Evolutionary conservation across 108 stramenopile genomes (phyloP), one percentile per base, ranked within the genome.

Genomic region (Cyclotella sp.): DNA sequence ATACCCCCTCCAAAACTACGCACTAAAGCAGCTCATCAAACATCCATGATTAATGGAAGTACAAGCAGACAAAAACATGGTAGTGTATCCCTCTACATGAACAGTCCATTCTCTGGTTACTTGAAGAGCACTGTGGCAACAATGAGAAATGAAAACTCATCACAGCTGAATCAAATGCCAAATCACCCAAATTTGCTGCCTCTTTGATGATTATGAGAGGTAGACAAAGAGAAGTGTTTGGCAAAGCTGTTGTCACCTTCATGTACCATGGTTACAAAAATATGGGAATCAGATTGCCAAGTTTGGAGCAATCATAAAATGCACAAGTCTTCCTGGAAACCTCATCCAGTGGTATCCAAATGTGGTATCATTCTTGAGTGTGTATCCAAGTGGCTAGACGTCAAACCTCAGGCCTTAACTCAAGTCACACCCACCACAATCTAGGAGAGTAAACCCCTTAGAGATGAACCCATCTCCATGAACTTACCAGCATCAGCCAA

Each of bases 401-500:
- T 9, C 11, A 45, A 12, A 9, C 13, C 13, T 9, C 9, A 9
- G 13, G 11, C 44, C 44, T 13, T 45, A 12, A 9, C 13, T 13
- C 9, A 45, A 45, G 9, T 12, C 13, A 13, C 44, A 13, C 44
- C 44, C 11, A 12, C 11, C 13, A 13, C 13, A 13, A 13, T 45
- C 44, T 12, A 12, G 44, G 44, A 45, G 11, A 45, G 44, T 13
- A 45, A 45, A 13, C 11, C 9, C 11, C 11, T 45, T 9, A 45
- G 44, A 13, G 44, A 45, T 13, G 13, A 13, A 45, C 44, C 13
- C 13, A 9, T 45, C 11, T 9, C 44, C 44, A 9, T 45, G 9
- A 45, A 45, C 34, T 63, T 79, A 8, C 81, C 81, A 62, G 26
- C 63, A 13, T 47, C 21, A 3, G 70, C 70, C 0, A 54, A 41